phyloP scores from a whole-genome alignment of 371 early-diverging fungal genomes.

The Dinochytrium kinnereticum region DNA sequence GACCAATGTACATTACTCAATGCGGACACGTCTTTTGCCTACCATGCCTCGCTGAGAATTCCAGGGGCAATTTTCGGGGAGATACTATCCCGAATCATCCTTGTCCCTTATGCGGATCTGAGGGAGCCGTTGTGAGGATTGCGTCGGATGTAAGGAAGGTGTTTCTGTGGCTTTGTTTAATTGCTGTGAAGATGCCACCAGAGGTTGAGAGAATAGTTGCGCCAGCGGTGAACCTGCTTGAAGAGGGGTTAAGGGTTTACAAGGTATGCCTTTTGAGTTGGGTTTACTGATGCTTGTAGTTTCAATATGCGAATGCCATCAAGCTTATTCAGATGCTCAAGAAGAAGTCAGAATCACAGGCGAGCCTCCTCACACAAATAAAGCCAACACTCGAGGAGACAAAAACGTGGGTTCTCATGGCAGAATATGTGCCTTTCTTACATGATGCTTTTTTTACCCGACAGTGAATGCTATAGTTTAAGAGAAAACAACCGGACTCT shows the following conservation, averaged over 20 bases:
- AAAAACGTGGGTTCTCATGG: neutral
- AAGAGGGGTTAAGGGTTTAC: slow-evolving; percentile 4
- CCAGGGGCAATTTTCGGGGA: slow-evolving; percentile 4
- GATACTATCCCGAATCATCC: neutral
- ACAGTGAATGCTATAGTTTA: neutral
- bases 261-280: neutral
- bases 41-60: neutral
- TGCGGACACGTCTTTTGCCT: slow-evolving; percentile 15
- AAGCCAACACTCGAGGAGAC: slow-evolving; percentile 6
- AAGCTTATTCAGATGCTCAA: slow-evolving; percentile 7
- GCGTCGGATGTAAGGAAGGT: neutral
- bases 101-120: slow-evolving; percentile 1
- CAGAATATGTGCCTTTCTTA: neutral
- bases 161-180: neutral
- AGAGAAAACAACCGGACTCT: slow-evolving; percentile 2
- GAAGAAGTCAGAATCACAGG: neutral
- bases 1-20: slow-evolving; percentile 4
- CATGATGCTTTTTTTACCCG: neutral
- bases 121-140: neutral
- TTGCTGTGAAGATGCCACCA: slow-evolving; percentile 12
- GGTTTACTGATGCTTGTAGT: neutral
- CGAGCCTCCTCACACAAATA: neutral
- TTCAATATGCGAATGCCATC: slow-evolving; percentile 9
- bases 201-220: slow-evolving; percentile 6
- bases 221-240: neutral